Evolutionary conservation across 78 protist genomes (phyloP).

Genomic region (Dictyostelium intermedium): DNA sequence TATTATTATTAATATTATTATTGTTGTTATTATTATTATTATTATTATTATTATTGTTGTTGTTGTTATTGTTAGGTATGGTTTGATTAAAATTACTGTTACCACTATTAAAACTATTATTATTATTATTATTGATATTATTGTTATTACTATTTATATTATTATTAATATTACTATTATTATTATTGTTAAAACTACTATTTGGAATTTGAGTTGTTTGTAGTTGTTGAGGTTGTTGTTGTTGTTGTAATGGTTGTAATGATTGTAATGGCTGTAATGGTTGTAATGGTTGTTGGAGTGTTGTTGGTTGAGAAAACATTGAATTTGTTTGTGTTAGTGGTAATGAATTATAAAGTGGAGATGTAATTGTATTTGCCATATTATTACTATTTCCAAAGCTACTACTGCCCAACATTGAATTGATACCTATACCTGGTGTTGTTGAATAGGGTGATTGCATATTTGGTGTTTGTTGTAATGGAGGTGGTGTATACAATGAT

Average conservation of each 20-base stretch:
- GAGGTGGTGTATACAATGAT: neutral
- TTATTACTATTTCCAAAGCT: neutral
- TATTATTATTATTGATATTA: neutral
- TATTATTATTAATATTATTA: too few species aligned
- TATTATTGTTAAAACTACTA: neutral
- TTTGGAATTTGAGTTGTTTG: neutral
- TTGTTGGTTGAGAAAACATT: neutral
- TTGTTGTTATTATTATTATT: too few species aligned
- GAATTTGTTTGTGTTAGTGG: neutral
- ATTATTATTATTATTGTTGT: neutral
- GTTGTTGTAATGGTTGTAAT: neutral
- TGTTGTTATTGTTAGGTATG: neutral
- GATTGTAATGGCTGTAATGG: too few species aligned
- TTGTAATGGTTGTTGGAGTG: too few species aligned
- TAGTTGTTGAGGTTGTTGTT: neutral
- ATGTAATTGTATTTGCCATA: neutral
- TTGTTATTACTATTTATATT: neutral
- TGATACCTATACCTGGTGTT: neutral
- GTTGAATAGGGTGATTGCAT: neutral
- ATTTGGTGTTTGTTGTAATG: neutral
- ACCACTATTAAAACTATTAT: neutral
- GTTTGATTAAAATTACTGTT: neutral
- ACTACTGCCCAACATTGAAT: neutral
- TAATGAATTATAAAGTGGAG: neutral
- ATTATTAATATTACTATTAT: neutral